These are phyloP conservation scores for Diplotaxis tenuifolia DNA, from an alignment of 345 rosid species.

Conservation along the genomic window DNA sequence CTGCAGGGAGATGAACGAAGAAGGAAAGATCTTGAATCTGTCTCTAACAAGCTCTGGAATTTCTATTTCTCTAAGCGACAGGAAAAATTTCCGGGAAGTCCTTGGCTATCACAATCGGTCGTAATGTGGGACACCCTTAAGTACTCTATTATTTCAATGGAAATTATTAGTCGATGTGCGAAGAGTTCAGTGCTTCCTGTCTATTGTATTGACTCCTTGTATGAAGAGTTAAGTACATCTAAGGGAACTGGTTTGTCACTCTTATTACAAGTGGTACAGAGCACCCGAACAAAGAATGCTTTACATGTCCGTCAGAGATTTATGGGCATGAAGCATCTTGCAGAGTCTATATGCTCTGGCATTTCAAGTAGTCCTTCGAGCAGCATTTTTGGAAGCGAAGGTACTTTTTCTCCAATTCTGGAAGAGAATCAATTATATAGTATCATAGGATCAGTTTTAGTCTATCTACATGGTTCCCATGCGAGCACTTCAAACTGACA, in stretches of 20 bases:
- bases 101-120: slow-evolving; percentile 49
- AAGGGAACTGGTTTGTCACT: slow-evolving; percentile 68
- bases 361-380: slow-evolving; percentile 42
- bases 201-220: slow-evolving; percentile 49
- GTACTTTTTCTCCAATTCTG: slow-evolving; percentile 36
- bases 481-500: not conserved
- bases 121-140: slow-evolving; percentile 90
- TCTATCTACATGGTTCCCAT: slow-evolving; percentile 9
- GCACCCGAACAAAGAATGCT: slow-evolving; percentile 50
- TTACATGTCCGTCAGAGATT: slow-evolving; percentile 79
- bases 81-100: slow-evolving; percentile 43
- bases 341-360: slow-evolving; percentile 70
- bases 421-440: not conserved
- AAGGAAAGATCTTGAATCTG: slow-evolving; percentile 50
- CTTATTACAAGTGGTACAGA: slow-evolving; percentile 63
- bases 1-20: slow-evolving; percentile 40
- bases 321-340: slow-evolving; percentile 73
- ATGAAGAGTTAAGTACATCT: slow-evolving; percentile 68
- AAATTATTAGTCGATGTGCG: slow-evolving; percentile 69
- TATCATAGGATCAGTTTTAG: no score
- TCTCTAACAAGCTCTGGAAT: slow-evolving; percentile 51
- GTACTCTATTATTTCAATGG: slow-evolving; percentile 78
- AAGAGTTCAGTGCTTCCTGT: slow-evolving; percentile 51
- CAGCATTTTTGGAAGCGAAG: slow-evolving; percentile 42
- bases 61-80: slow-evolving; percentile 48